phyloP scores from a whole-genome alignment of 140 eudicot genomes.

The Bidens hawaiensis region DNA sequence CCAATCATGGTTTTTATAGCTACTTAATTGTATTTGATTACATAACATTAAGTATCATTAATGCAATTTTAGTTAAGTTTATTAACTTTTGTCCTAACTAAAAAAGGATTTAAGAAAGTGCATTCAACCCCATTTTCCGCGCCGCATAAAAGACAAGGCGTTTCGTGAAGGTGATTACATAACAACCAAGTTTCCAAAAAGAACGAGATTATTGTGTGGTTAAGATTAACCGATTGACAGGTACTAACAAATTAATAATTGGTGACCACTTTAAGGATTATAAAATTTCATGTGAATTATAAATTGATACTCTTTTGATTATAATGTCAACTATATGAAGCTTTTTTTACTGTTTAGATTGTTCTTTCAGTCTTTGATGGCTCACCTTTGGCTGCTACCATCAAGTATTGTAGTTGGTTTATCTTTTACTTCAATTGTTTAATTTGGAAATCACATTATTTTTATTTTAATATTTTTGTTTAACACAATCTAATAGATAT shows the following conservation, averaged over 20 bases:
- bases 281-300: not conserved
- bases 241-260: slow-evolving; percentile 24
- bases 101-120: slow-evolving; percentile 78
- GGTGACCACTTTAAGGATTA: not conserved
- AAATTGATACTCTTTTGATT: slow-evolving; percentile 13
- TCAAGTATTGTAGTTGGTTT: slow-evolving; percentile 48
- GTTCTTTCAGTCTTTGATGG: slow-evolving; percentile 96
- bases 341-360: slow-evolving; percentile 87
- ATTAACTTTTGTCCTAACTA: not conserved
- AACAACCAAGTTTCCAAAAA: slow-evolving; percentile 66
- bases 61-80: not conserved
- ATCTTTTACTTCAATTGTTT: slow-evolving; percentile 6
- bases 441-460: not conserved
- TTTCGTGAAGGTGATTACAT: slow-evolving; percentile 50
- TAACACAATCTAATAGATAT: slow-evolving; percentile 42
- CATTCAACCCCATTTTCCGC: slow-evolving; percentile 89
- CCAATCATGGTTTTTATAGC: not conserved
- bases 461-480: slow-evolving; percentile 8
- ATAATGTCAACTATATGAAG: slow-evolving; percentile 88
- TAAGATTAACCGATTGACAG: slow-evolving; percentile 70
- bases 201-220: slow-evolving; percentile 89
- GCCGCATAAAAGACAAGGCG: slow-evolving; percentile 79
- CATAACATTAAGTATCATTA: not conserved
- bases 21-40: not conserved
- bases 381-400: slow-evolving; percentile 94